Conservation (phyloP, 768 basidiomycete genomes). For the Trametes villosa region DNA sequence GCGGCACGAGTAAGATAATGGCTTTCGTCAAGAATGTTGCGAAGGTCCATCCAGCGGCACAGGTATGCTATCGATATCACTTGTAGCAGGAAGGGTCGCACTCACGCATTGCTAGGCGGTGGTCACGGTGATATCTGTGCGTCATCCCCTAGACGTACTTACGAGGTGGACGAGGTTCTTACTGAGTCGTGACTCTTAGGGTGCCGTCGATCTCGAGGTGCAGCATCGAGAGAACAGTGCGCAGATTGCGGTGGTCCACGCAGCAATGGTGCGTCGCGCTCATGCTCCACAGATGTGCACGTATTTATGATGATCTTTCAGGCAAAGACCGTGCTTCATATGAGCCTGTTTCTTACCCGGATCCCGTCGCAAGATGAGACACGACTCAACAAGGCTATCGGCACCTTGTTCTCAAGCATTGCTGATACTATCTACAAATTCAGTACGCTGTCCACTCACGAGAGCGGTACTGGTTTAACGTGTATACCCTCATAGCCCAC, state of each 20-base stretch:
- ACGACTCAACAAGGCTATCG: not conserved
- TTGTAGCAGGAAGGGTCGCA: too few species aligned
- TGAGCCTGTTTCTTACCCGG: not conserved
- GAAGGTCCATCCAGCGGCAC: not conserved
- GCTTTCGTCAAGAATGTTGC: not conserved
- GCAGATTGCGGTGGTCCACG: not conserved
- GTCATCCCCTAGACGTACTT: too few species aligned
- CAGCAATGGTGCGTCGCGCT: not conserved
- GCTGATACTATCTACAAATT: not conserved
- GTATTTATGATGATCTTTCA: not conserved
- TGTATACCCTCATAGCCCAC: not conserved
- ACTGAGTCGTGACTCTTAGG: not conserved
- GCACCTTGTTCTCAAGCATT: not conserved
- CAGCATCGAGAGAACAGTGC: not conserved
- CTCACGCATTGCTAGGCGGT: not conserved
- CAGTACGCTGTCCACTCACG: not conserved
- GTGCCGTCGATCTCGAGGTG: not conserved
- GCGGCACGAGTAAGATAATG: not conserved
- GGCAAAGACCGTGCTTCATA: slow-evolving; percentile 4
- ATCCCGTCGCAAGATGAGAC: not conserved
- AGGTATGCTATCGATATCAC: not conserved
- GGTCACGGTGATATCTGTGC: not conserved
- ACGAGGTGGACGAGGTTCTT: not conserved
- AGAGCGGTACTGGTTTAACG: not conserved
- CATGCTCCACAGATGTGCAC: not conserved